Conservation (phyloP, 2,329 filamentous ascomycete genomes). For the Cadophora malorum region DNA sequence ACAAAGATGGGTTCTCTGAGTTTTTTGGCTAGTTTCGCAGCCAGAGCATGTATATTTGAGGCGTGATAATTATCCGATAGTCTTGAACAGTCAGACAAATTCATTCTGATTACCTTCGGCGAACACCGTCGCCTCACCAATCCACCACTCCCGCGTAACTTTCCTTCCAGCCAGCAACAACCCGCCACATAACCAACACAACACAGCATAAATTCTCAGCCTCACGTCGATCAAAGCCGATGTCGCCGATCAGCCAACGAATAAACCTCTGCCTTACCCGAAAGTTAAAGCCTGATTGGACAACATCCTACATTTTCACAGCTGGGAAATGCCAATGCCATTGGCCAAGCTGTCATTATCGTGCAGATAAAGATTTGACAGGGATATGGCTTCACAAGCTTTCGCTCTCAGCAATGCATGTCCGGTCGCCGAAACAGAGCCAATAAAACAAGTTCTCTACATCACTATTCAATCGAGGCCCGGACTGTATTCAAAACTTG, state of each 20-base stretch:
- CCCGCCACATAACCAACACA: not conserved
- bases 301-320: not conserved
- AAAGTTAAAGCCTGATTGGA: not conserved
- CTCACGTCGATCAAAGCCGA: not conserved
- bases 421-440: not conserved
- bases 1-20: not conserved
- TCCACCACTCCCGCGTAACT: too few relatives aligned
- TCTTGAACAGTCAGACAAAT: too few relatives aligned
- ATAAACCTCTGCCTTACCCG: not conserved
- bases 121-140: too few relatives aligned
- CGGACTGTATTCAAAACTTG: not conserved
- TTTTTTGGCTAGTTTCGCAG: not conserved
- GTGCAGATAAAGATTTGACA: not conserved
- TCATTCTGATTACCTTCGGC: too few relatives aligned
- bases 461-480: not conserved
- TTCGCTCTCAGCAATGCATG: not conserved
- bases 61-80: too few relatives aligned
- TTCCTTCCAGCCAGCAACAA: not conserved
- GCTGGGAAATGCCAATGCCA: too few relatives aligned
- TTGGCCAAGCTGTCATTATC: too few relatives aligned
- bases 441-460: not conserved
- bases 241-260: not conserved
- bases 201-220: not conserved
- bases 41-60: too few relatives aligned
- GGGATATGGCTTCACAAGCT: not conserved